Percentiles rank a stretch among this genome's conserved stretches.
phyloP scores from a whole-genome alignment of 1,139 yeast species.

The Casaregolazyma lundiana region DNA sequence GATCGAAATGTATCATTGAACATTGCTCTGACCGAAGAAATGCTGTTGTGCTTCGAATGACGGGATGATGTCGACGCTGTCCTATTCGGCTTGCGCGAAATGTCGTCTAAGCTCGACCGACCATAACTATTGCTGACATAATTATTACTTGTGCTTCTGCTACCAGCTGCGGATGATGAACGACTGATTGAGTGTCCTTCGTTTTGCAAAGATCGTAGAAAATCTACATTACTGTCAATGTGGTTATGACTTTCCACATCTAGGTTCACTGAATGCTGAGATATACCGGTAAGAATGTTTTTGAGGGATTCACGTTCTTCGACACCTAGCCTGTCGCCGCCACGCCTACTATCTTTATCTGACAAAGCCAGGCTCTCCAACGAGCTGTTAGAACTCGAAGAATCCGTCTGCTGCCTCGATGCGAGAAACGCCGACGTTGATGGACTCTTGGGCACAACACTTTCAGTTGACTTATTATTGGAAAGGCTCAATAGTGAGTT shows the following conservation, averaged over 20 bases:
- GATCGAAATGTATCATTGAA: constrained; percentile 33
- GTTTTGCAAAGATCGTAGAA: constrained; percentile 48
- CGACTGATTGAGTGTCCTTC: constrained; percentile 28
- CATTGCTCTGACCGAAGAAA: constrained; percentile 26
- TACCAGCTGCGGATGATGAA: constrained; percentile 10
- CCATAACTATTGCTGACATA: constrained; percentile 10
- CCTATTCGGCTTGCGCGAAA: constrained; percentile 8
- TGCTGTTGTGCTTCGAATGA: constrained; percentile 25
- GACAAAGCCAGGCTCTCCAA: background rate
- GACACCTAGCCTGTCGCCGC: constrained; percentile 12
- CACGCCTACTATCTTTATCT: background rate
- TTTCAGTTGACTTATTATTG: constrained; percentile 3
- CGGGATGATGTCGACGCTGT: constrained; percentile 7
- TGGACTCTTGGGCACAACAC: constrained; percentile 6
- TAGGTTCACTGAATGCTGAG: constrained; percentile 33
- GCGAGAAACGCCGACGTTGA: constrained; percentile 10
- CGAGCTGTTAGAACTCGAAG: constrained; percentile 1
- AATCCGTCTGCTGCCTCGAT: constrained; percentile 7
- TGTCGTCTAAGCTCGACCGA: constrained; percentile 4
- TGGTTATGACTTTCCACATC: constrained; percentile 33
- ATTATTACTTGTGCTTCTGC: constrained; percentile 10
- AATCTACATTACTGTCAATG: constrained; percentile 51
- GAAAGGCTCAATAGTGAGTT: constrained; percentile 1
- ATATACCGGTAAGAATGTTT: constrained; percentile 34
- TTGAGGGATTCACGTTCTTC: constrained; percentile 31